These are phyloP conservation scores for Loxodes magnus DNA, from an alignment of 73 alveolate genomes.

Conservation along the genomic window DNA sequence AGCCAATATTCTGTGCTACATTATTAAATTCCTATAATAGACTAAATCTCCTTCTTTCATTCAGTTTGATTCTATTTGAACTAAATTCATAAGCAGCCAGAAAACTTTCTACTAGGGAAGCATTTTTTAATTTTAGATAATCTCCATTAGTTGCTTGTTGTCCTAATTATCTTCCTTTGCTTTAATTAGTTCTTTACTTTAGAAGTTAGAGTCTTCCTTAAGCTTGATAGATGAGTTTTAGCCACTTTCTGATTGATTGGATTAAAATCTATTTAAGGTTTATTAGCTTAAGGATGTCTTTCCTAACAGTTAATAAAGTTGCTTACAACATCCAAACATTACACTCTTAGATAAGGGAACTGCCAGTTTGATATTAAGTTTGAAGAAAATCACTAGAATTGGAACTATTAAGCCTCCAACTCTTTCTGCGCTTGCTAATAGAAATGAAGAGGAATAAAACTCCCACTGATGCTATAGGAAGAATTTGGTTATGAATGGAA, in stretches of 20 bases:
- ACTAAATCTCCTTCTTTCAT: background rate
- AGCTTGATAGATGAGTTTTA: no score
- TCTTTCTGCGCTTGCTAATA: constrained; percentile 40
- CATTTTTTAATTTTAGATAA: background rate
- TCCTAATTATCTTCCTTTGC: background rate
- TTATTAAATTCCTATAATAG: no score
- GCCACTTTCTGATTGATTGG: no score
- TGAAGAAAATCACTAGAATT: constrained; percentile 17
- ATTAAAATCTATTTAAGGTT: constrained; percentile 17
- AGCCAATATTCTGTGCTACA: constrained; percentile 7
- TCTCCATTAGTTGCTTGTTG: background rate
- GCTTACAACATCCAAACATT: constrained; percentile 11
- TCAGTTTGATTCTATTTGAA: background rate
- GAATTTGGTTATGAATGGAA: constrained; percentile 34
- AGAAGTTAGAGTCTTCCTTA: constrained; percentile 3
- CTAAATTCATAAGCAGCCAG: background rate
- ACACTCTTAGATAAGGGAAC: constrained; percentile 24
- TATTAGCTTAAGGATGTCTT: constrained; percentile 2
- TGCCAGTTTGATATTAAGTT: constrained; percentile 14
- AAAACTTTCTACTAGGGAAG: background rate
- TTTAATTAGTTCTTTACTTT: constrained; percentile 1
- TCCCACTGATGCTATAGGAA: constrained; percentile 45
- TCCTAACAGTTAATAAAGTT: background rate
- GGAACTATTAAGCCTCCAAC: constrained; percentile 36
- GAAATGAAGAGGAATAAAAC: constrained; percentile 9